phyloP scores from a whole-genome alignment of 2,329 filamentous ascomycete species.

The Dryadomyces quercivorus region DNA sequence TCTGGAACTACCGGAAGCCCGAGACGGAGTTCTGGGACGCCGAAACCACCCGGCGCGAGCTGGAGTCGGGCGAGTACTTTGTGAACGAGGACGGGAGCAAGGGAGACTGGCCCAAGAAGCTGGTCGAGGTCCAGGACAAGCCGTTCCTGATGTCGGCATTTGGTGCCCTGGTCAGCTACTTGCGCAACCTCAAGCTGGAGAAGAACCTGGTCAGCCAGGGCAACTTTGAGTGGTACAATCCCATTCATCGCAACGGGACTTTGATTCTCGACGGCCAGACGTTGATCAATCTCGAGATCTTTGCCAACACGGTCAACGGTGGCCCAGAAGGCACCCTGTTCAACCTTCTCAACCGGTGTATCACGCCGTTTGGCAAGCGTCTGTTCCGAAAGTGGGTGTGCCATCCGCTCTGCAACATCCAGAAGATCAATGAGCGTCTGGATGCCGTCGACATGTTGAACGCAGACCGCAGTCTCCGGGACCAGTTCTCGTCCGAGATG shows the following conservation, averaged over 20 bases:
- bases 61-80: conserved; percentile 74
- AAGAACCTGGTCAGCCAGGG: conserved; percentile 75
- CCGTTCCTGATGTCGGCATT: conserved; percentile 82
- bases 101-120: conserved; percentile 63
- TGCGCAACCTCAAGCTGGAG: conserved; percentile 79
- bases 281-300: conserved; percentile 94
- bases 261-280: conserved; percentile 91
- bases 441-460: conserved; percentile 93
- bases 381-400: conserved; percentile 96
- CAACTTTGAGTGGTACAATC: conserved; percentile 85
- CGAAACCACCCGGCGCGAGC: conserved; percentile 68
- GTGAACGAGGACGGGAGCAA: conserved; percentile 32
- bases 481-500: conserved; percentile 79
- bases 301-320: conserved; percentile 84
- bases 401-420: conserved; percentile 77
- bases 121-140: conserved; percentile 63
- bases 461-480: conserved; percentile 64
- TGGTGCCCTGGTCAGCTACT: conserved; percentile 78
- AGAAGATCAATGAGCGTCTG: conserved; percentile 82
- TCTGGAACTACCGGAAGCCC: conserved; percentile 89
- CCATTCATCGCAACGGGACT: conserved; percentile 81
- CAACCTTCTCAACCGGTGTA: conserved; percentile 78
- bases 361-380: conserved; percentile 94
- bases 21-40: conserved; percentile 84
- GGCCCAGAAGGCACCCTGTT: conserved; percentile 80